Conservation (phyloP, 2,329 filamentous ascomycete genomes). For the Phoma herbarum region DNA sequence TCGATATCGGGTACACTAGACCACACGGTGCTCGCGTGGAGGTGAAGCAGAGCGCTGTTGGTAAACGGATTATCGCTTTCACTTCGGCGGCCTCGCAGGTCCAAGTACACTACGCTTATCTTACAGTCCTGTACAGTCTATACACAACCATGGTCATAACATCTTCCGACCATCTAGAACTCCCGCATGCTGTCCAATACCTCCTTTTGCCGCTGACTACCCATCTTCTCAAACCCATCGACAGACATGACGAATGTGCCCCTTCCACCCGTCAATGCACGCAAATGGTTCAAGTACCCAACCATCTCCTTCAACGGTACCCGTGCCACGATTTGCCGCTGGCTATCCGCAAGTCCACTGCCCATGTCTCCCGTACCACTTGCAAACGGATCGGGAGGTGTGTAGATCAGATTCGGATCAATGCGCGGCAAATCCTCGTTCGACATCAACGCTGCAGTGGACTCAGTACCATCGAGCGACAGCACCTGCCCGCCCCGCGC, state of each 20-base stretch:
- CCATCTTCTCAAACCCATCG: conserved; percentile 75
- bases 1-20: no score
- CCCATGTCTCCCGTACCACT: conserved; percentile 34
- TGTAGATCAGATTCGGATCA: conserved; percentile 79
- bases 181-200: conserved; percentile 55
- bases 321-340: conserved; percentile 76
- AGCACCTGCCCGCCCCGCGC: conserved; percentile 77
- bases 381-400: conserved; percentile 85
- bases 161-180: conserved; percentile 21
- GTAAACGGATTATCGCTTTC: not conserved
- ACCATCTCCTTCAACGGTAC: conserved; percentile 98
- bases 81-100: not conserved
- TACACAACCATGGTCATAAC: no score
- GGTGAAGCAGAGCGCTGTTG: not conserved
- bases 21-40: not conserved
- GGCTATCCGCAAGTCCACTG: conserved; percentile 32
- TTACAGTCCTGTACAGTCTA: conserved; percentile 7
- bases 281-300: conserved; percentile 86
- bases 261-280: conserved; percentile 87
- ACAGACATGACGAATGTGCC: conserved; percentile 79
- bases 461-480: conserved; percentile 63
- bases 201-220: conserved; percentile 65
- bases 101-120: not conserved
- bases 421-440: conserved; percentile 59
- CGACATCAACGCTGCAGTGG: conserved; percentile 11